A percentile compares a stretch with the other conserved stretches of the same genome.
These are phyloP conservation scores for Pyrenophora teres DNA, from an alignment of 2,329 filamentous ascomycete genomes.

Conservation along the genomic window DNA sequence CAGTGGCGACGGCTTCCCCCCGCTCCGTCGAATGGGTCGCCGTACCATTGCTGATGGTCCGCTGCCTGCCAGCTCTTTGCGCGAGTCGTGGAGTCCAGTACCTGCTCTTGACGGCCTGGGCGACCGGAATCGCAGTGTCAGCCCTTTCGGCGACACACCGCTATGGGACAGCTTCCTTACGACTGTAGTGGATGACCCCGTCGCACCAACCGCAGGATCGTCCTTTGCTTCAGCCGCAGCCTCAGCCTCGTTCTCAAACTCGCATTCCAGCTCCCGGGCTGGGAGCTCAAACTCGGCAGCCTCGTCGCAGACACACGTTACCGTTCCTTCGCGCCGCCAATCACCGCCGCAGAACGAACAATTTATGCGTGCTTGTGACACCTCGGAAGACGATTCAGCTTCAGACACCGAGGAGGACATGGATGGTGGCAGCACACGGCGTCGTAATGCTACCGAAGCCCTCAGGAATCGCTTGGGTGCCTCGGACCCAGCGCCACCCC, in stretches of 20 bases:
- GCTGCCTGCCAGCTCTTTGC: constrained; percentile 43
- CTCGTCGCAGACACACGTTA: constrained; percentile 47
- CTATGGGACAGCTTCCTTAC: constrained; percentile 81
- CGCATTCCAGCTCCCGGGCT: constrained; percentile 47
- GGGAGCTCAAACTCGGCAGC: constrained; percentile 52
- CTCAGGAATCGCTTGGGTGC: constrained; percentile 6
- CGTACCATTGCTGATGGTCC: constrained; percentile 45
- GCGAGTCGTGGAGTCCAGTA: constrained; percentile 46
- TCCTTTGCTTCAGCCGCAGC: constrained; percentile 76
- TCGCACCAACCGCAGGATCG: constrained; percentile 77
- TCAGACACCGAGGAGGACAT: constrained; percentile 61
- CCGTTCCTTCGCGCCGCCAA: constrained; percentile 42
- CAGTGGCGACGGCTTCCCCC: constrained; percentile 38
- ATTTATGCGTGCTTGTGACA: constrained; percentile 59
- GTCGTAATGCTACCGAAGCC: constrained; percentile 32
- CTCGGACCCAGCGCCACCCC: constrained; percentile 11
- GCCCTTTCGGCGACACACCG: constrained; percentile 59
- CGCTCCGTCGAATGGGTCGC: constrained; percentile 46
- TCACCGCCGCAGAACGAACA: constrained; percentile 45
- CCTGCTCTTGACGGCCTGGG: constrained; percentile 71
- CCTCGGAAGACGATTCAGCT: constrained; percentile 47
- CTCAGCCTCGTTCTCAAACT: constrained; percentile 55
- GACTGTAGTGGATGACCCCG: constrained; percentile 80
- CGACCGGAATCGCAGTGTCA: constrained; percentile 82
- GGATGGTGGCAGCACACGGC: constrained; percentile 12